These are phyloP conservation scores for Zopfia rhizophila DNA, from an alignment of 2,329 filamentous ascomycete genomes.

Conservation along the genomic window DNA sequence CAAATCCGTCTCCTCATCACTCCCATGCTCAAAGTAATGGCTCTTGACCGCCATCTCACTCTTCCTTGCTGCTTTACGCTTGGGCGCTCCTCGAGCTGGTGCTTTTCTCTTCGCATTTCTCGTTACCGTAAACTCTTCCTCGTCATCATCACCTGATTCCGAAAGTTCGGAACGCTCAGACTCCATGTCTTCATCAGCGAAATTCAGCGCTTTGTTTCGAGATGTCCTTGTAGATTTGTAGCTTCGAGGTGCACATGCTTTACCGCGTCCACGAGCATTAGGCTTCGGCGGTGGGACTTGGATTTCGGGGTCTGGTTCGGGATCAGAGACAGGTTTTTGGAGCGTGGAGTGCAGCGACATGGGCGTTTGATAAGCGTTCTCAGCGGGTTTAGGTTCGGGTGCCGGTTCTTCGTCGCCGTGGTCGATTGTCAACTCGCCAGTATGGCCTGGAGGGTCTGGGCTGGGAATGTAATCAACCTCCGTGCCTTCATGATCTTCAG, in stretches of 20 bases:
- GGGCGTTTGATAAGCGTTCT: constrained; percentile 37
- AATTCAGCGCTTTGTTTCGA: constrained; percentile 22
- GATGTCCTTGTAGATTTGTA: constrained; percentile 19
- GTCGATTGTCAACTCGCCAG: constrained; percentile 43
- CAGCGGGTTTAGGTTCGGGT: constrained; percentile 12
- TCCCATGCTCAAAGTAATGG: constrained; percentile 44
- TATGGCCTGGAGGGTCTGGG: no score
- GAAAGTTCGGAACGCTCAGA: constrained; percentile 16
- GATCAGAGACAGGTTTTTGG: constrained; percentile 24
- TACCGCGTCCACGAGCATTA: constrained; percentile 7
- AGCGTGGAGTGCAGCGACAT: constrained; percentile 49
- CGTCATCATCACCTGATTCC: constrained; percentile 2
- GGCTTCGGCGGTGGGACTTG: constrained; percentile 3
- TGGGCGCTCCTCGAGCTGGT: constrained; percentile 32
- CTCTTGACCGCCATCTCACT: constrained; percentile 44
- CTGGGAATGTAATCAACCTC: constrained; percentile 27
- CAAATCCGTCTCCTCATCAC: constrained; percentile 46
- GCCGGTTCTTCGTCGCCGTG: constrained; percentile 34
- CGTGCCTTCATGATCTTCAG: constrained; percentile 49
- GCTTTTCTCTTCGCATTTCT: no score
- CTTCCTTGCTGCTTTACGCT: constrained; percentile 39
- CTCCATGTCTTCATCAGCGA: constrained; percentile 19
- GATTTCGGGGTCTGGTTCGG: constrained; percentile 4
- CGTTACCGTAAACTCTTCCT: constrained; percentile 6
- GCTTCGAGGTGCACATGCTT: constrained; percentile 14